Evolutionary conservation across 2,329 filamentous ascomycete species (phyloP), one percentile per base, ranked within the genome.

Genomic region (Pestalotiopsis fici): DNA sequence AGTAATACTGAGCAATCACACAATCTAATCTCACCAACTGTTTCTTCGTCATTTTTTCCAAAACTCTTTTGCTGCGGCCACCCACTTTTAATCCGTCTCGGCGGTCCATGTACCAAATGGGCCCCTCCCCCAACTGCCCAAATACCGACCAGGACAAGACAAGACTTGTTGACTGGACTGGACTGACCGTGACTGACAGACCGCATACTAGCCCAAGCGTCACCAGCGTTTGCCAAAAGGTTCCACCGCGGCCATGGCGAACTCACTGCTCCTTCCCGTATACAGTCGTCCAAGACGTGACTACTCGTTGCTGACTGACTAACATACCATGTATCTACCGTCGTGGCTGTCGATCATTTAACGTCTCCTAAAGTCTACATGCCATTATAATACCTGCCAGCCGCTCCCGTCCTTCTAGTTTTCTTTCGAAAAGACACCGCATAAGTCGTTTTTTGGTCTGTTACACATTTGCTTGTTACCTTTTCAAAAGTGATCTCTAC

Each of bases 41-140:
- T 28, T 35, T 55, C 50, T 43, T 27, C 47, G 61, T 56, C 69
- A 67, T 67, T 57, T 64, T 57, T 64, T 50, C 15, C 43, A 43
- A 50, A 66, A 50, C 47, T 66, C 62, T 59, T 69, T 65, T 69
- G 25, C 35, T 56, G 61, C 47, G 39, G 28, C 61, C 50, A 64
- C 37, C 61, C 61, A 56, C 61, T 27, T 18, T 61, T 54, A 23
- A 25, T 25, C 61, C 47, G 61, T 47, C 61, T 64, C 39, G 61
- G 61, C 47, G 28, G 18, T 31, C 31, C 31, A 35, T 35, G 39
- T 9, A 35, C 28, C 21, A 31, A 55, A 7, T 55, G 50, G 31
- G 31, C 31, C 31, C 31, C 31, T 35, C 31, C 31, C 31, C 31
- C 31, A 35, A 11, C 31, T 35, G 31, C 31, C 31, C 31, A 35